These are phyloP conservation scores for Coniferiporia weirii DNA, from an alignment of 1,284 basidiomycete species.

Conservation along the genomic window DNA sequence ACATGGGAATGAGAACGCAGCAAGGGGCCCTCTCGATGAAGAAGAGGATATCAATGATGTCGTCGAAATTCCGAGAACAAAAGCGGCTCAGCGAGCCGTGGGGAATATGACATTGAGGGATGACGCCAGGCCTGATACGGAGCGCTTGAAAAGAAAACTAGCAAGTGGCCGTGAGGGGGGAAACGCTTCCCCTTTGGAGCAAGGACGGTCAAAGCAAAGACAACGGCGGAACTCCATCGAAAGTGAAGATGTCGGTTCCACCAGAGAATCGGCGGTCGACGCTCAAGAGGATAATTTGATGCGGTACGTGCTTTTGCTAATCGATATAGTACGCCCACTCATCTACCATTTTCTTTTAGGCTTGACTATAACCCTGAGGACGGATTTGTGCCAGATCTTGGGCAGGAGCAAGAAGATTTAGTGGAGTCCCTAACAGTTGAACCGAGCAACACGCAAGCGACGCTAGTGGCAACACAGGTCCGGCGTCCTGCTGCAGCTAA, in stretches of 20 bases:
- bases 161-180: neutral
- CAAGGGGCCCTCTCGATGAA: neutral
- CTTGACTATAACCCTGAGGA: neutral
- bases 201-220: neutral
- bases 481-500: neutral
- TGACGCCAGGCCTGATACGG: neutral
- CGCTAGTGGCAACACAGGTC: neutral
- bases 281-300: neutral
- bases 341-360: neutral
- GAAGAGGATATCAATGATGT: neutral
- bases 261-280: neutral
- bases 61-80: neutral
- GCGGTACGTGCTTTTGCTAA: neutral
- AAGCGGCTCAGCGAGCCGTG: neutral
- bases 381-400: neutral
- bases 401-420: neutral
- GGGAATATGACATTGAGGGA: neutral
- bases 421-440: neutral
- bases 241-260: neutral
- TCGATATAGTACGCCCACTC: neutral
- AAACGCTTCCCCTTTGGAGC: neutral
- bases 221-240: neutral
- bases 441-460: constrained; percentile 5
- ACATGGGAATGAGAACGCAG: neutral
- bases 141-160: neutral